Evolutionary conservation across 768 basidiomycete species (phyloP).

Genomic region (Calocera viscosa): DNA sequence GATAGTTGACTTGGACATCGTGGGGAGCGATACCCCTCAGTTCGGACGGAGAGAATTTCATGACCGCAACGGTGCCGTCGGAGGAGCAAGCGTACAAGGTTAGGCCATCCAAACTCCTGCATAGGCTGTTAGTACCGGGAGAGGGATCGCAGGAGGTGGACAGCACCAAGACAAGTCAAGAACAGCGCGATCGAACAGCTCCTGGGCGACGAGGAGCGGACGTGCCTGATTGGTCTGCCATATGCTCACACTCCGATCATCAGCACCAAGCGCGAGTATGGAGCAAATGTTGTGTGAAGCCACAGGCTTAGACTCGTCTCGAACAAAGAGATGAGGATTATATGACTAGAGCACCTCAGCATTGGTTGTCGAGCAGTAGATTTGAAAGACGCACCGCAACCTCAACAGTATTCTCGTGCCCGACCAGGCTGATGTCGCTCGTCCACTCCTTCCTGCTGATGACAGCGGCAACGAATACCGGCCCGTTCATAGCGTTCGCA

Average conservation of each 20-base stretch:
- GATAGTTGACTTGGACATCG: constrained; percentile 61
- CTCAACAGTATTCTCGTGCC: constrained; percentile 94
- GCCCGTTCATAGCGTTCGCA: constrained; percentile 94
- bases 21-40: constrained; percentile 68
- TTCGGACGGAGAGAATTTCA: constrained; percentile 63
- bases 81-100: constrained; percentile 90
- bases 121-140: constrained; percentile 9
- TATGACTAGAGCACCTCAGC: constrained; percentile 47
- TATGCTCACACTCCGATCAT: constrained; percentile 84
- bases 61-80: constrained; percentile 85
- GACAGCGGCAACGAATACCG: constrained; percentile 94
- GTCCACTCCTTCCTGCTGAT: constrained; percentile 83
- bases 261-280: constrained; percentile 88
- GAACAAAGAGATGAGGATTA: constrained; percentile 88
- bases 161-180: constrained; percentile 90
- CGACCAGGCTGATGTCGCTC: constrained; percentile 85
- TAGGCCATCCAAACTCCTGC: constrained; percentile 83
- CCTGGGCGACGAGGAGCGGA: constrained; percentile 83
- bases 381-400: constrained; percentile 54
- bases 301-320: constrained; percentile 44
- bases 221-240: constrained; percentile 91
- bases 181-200: constrained; percentile 87
- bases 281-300: constrained; percentile 77
- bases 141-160: not conserved
- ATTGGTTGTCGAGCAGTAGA: not conserved